Base-by-base conservation (phyloP, 2,329 filamentous ascomycete species). In the Tolypocladium inflatum region DNA sequence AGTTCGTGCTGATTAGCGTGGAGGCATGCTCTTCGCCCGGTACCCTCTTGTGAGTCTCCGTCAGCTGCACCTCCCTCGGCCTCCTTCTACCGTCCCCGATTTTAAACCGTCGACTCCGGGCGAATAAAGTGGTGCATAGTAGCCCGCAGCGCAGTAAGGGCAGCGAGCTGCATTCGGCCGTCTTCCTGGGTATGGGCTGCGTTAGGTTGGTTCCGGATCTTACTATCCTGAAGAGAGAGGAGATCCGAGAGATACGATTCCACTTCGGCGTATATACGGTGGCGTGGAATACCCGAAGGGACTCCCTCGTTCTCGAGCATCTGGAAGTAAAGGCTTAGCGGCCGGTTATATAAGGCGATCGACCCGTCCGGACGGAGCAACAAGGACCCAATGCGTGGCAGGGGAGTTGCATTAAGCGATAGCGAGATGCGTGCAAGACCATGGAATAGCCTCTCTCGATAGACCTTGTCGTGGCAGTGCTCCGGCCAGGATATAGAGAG, bases 251-350 rank as follows among this genome's bases (percentile, higher is more conserved):
- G 35, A 61, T 65, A 67, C 60, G 72, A 53, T 62, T 71, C 60
- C 54, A 65, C 45, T 58, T 59, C 42, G 62, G 64, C 7, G 63
- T 73, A 75, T 7, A 70, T 74, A 15, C 64, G 55, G 38, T 57
- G 54, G 19, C 69, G 64, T 19, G 60, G 60, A 11, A 76, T 74
- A 38, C 67, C 66, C 9, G 65, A 69, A 37, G 66, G 63, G 55
- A 73, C 66, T 0, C 63, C 63, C 43, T 67, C 65, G 55, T 73
- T 74, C 60, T 75, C 71, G 15, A 72, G n/a, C 59, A 64, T 53
- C 42, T 70, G 64, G 13, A 74, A 60, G 17, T 63, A 63, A 58
- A 69, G 62, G 37, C 63, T 65, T 13, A 73, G 62, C 38, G 71
- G 71, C 2, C 70, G 69, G 60, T 75, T 75, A 15, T 60, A 60